Percentiles rank a stretch among this genome's conserved stretches.
These are phyloP conservation scores for Aureobasidium vineae DNA, from an alignment of 2,329 filamentous ascomycete genomes.

Conservation along the genomic window DNA sequence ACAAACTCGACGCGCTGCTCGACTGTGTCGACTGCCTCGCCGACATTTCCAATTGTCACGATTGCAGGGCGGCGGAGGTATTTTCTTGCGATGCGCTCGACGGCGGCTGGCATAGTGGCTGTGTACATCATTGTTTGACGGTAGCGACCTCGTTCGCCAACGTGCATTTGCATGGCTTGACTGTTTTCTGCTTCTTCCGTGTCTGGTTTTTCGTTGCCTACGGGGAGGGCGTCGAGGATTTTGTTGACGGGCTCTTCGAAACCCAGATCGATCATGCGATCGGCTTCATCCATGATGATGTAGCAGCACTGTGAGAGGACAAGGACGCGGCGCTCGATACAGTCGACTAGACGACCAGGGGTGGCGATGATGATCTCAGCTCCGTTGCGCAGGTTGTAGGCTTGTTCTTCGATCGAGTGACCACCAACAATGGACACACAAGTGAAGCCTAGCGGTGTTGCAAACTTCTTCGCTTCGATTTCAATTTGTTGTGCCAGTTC, in stretches of 20 bases:
- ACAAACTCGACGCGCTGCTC: constrained; percentile 96
- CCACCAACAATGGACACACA: constrained; percentile 98
- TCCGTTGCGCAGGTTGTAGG: constrained; percentile 83
- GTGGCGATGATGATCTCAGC: constrained; percentile 99
- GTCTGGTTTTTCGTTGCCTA: constrained; percentile 93
- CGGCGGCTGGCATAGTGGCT: constrained; percentile 89
- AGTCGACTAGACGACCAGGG: constrained; percentile 93
- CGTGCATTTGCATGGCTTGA: constrained; percentile 74
- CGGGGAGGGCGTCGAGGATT: constrained; percentile 90
- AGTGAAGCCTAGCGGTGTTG: constrained; percentile 83
- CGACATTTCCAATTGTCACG: constrained; percentile 89
- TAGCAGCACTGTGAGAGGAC: constrained; percentile 97
- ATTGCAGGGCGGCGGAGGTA: constrained; percentile 91
- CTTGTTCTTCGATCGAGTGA: constrained; percentile 90
- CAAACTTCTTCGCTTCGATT: constrained; percentile 88
- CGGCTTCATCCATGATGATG: constrained; percentile 98
- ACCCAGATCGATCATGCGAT: constrained; percentile 97
- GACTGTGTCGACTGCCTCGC: constrained; percentile 95
- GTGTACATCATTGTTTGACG: constrained; percentile 99
- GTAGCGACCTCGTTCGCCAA: constrained; percentile 76
- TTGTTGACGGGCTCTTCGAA: constrained; percentile 98
- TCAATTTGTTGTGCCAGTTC: constrained; percentile 98
- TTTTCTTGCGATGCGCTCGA: constrained; percentile 95
- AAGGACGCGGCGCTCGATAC: constrained; percentile 86
- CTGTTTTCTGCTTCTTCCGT: constrained; percentile 86